Evolutionary conservation across 345 rosid species (phyloP).

Genomic region (Jatropha curcas): DNA sequence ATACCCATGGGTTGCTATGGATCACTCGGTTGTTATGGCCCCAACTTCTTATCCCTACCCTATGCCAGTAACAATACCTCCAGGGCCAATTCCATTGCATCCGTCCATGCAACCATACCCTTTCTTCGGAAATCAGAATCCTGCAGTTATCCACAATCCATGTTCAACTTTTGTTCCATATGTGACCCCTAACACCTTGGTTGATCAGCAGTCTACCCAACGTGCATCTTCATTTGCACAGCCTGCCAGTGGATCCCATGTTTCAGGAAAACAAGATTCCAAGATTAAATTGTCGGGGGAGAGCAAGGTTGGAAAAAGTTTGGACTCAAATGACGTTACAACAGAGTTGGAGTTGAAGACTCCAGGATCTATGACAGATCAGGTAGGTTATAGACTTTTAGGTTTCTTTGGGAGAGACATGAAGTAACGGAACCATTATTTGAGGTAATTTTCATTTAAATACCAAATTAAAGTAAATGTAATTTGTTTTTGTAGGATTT

Average conservation of each 20-base stretch:
- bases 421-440: background rate
- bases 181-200: slow-evolving; percentile 51
- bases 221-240: slow-evolving; percentile 43
- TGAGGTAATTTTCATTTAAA: background rate
- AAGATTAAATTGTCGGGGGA: slow-evolving; percentile 56
- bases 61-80: slow-evolving; percentile 72
- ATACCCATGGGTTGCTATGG: slow-evolving; percentile 67
- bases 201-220: slow-evolving; percentile 59
- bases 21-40: slow-evolving; percentile 76
- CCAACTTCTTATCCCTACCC: slow-evolving; percentile 70
- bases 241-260: slow-evolving; percentile 37
- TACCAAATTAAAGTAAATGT: background rate
- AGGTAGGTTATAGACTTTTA: slow-evolving; percentile 42
- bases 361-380: slow-evolving; percentile 72
- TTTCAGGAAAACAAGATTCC: slow-evolving; percentile 47
- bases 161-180: slow-evolving; percentile 70
- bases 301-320: slow-evolving; percentile 52
- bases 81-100: slow-evolving; percentile 81
- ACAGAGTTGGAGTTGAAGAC: slow-evolving; percentile 88
- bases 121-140: slow-evolving; percentile 69
- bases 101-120: slow-evolving; percentile 76
- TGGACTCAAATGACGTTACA: slow-evolving; percentile 63
- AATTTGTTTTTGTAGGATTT: slow-evolving; percentile 45
- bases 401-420: slow-evolving; percentile 5
- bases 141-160: slow-evolving; percentile 61